phyloP scores from a whole-genome alignment of 2,329 filamentous ascomycete genomes.

The Hysterium pulicare region DNA sequence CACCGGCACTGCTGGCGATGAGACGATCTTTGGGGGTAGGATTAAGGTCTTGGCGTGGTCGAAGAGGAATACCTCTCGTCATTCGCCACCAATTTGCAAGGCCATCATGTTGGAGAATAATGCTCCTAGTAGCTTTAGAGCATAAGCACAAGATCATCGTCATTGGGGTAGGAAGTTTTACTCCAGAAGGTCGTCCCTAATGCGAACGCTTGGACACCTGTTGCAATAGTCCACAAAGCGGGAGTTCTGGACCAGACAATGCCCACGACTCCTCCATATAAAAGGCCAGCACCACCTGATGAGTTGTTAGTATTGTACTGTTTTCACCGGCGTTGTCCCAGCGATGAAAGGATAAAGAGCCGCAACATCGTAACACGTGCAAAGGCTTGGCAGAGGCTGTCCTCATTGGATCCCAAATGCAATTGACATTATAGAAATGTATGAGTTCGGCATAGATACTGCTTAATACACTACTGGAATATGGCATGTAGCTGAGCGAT shows the following conservation, averaged over 20 bases:
- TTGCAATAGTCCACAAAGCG: constrained; percentile 66
- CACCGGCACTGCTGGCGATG: constrained; percentile 67
- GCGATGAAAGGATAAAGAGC: not conserved
- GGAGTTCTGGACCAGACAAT: constrained; percentile 63
- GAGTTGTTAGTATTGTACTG: constrained; percentile 20
- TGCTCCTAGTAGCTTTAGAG: constrained; percentile 27
- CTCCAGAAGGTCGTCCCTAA: constrained; percentile 76
- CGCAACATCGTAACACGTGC: not conserved
- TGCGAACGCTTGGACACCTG: constrained; percentile 76
- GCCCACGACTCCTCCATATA: constrained; percentile 44
- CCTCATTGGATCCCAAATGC: no score
- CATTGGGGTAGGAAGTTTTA: constrained; percentile 28
- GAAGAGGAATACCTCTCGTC: constrained; percentile 24
- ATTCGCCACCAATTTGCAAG: constrained; percentile 28
- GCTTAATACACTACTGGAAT: no score
- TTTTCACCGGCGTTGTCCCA: constrained; percentile 23
- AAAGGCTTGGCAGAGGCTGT: not conserved
- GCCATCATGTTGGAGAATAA: constrained; percentile 34
- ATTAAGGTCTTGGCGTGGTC: constrained; percentile 36
- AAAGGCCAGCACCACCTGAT: constrained; percentile 64
- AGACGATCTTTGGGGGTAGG: constrained; percentile 59
- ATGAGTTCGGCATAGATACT: no score
- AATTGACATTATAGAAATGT: no score
- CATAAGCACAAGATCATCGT: constrained; percentile 1
- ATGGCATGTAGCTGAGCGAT: no score